These are phyloP conservation scores for Durusdinium trenchii DNA, from an alignment of 73 alveolate species.

Conservation along the genomic window DNA sequence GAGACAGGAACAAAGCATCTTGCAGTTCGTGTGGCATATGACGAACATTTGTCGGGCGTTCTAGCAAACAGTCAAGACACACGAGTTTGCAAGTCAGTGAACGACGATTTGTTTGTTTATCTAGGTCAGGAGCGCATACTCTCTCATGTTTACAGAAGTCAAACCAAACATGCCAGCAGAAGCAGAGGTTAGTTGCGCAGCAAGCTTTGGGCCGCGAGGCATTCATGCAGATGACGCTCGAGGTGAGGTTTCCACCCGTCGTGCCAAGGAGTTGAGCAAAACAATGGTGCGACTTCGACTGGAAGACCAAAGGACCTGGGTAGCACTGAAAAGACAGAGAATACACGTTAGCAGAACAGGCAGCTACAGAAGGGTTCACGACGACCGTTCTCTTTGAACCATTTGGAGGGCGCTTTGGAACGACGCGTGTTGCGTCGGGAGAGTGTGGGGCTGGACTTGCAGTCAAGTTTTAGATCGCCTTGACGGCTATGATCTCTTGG, in stretches of 20 bases:
- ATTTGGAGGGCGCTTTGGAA: background rate
- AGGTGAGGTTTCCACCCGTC: background rate
- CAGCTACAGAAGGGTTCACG: background rate
- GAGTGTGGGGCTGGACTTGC: background rate
- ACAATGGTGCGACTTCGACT: background rate
- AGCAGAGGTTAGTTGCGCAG: background rate
- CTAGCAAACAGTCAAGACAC: background rate
- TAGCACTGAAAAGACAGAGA: background rate
- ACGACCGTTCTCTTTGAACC: slow-evolving; percentile 1
- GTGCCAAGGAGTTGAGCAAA: background rate
- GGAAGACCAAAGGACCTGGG: background rate
- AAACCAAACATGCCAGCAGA: background rate
- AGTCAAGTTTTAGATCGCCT: background rate
- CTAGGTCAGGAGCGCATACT: background rate
- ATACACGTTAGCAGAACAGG: slow-evolving; percentile 5
- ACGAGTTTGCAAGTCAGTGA: background rate
- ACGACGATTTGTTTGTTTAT: slow-evolving; percentile 2
- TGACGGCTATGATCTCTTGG: slow-evolving; percentile 12
- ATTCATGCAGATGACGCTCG: background rate
- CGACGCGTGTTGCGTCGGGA: background rate
- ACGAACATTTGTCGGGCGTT: background rate
- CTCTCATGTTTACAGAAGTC: background rate
- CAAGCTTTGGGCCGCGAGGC: background rate
- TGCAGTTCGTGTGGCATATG: background rate
- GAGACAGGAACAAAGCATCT: background rate